Percentiles rank a stretch among this genome's conserved stretches.
Evolutionary conservation across 2,329 filamentous ascomycete genomes (phyloP).

Genomic region (Aspergillus brunneoviolaceus): DNA sequence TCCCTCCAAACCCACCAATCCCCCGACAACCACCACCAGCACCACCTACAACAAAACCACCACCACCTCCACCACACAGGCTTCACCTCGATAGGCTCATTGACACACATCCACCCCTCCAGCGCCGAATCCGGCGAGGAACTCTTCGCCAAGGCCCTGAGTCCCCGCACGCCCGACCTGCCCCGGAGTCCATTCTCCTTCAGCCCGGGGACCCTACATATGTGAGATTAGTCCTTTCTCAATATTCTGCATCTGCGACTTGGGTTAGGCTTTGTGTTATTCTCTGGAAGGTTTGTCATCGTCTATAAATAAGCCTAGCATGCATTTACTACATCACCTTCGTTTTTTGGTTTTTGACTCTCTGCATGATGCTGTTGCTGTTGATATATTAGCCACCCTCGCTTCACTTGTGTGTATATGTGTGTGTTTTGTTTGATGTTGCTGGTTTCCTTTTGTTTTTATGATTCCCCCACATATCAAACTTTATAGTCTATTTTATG

Average conservation of each 20-base stretch:
- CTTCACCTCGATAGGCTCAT: slow-evolving; percentile 32
- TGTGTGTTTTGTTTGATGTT: neutral
- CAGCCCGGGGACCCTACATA: slow-evolving; percentile 31
- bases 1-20: slow-evolving; percentile 39
- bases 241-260: neutral
- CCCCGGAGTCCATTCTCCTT: slow-evolving; percentile 77
- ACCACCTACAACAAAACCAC: neutral
- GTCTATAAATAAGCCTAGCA: neutral
- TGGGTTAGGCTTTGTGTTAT: neutral
- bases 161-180: slow-evolving; percentile 82
- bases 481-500: neutral
- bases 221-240: slow-evolving; percentile 8
- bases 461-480: neutral
- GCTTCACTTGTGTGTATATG: too few relatives aligned
- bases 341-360: too few relatives aligned
- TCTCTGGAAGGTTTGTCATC: too few relatives aligned
- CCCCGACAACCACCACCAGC: neutral
- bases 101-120: slow-evolving; percentile 35
- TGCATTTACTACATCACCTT: too few relatives aligned
- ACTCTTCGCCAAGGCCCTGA: slow-evolving; percentile 83
- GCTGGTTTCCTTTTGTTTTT: neutral
- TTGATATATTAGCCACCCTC: too few relatives aligned
- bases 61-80: slow-evolving; percentile 20
- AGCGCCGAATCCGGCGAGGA: slow-evolving; percentile 67
- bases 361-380: too few relatives aligned